phyloP scores from a whole-genome alignment of 129 eudicot species.

The Oenanthe sinensis region DNA sequence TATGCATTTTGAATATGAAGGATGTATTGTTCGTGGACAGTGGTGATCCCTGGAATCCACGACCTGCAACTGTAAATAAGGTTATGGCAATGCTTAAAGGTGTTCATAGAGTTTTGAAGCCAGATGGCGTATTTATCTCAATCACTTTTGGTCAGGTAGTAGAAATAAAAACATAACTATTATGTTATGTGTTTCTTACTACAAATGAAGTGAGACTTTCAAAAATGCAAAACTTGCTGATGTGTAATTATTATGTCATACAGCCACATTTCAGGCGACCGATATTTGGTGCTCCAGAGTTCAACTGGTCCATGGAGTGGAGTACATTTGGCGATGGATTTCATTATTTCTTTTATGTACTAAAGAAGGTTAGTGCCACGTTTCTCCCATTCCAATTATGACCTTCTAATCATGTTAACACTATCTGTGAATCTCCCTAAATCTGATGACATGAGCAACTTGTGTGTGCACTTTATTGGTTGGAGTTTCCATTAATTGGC shows the following conservation, averaged over 20 bases:
- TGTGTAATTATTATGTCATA: slow-evolving; percentile 12
- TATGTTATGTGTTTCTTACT: neutral
- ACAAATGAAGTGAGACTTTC: neutral
- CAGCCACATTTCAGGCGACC: slow-evolving; percentile 98
- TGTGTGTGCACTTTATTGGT: neutral
- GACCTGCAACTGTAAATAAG: slow-evolving; percentile 44
- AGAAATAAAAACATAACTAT: neutral
- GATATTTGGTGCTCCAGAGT: slow-evolving; percentile 55
- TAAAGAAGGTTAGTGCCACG: slow-evolving; percentile 59
- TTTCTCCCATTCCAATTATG: neutral
- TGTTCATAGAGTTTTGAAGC: slow-evolving; percentile 79
- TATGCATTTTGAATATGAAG: slow-evolving; percentile 50
- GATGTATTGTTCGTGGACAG: slow-evolving; percentile 99
- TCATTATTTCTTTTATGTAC: slow-evolving; percentile 79
- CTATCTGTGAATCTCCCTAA: neutral
- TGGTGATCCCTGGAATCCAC: slow-evolving; percentile 98
- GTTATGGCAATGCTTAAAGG: slow-evolving; percentile 89
- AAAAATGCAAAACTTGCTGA: neutral
- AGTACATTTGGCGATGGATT: slow-evolving; percentile 91
- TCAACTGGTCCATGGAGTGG: slow-evolving; percentile 84
- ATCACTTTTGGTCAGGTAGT: slow-evolving; percentile 95
- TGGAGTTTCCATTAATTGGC: neutral
- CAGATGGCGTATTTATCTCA: slow-evolving; percentile 76
- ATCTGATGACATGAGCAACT: neutral
- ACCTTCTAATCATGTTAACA: neutral